Base-by-base conservation (phyloP, 306 rosid genomes). In the Glycine soja region DNA sequence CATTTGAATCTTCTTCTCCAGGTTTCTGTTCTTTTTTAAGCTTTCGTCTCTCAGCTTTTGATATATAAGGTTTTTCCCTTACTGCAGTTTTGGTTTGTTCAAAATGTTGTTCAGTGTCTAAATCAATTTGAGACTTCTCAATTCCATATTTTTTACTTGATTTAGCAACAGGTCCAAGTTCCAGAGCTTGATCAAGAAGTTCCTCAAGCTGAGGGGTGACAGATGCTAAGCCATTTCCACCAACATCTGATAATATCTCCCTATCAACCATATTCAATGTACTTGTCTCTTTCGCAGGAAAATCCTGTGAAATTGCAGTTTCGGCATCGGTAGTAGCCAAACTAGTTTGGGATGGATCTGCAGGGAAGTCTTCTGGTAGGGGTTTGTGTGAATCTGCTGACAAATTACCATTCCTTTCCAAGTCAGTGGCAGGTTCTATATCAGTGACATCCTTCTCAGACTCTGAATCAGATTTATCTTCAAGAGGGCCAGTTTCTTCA, bases 31-130 rank as follows among this genome's bases (percentile, higher is more conserved):
- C 99, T 81, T 89, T 90, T 92, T 95, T 95, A 43, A 88, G 93
- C 86, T 90, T 90, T 86, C 97, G 91, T 85, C 99, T 91, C 79
- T 93, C 99, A 58, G 98, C 94, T 91, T 92, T 95, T 19, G 99
- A 95, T 76, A 93, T 1, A 84, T 91, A 88, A 62, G 97, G 96
- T 63, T 90, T 95, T 72, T 95, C 99, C 89, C 91, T 91, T 34
- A 61, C 85, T 18, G 86, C 61, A 86, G 86, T 87, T 86, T 84
- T 88, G 70, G 73, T 88, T 70, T 86, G 91, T 81, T 90, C 93
- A 73, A 10, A 52, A 83, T 76, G 86, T 19, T 85, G 47, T 58
- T 82, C 93, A 72, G 40, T 86, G 5, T 79, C 80, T 48, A 50
- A 62, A 90, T 88, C 91, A 84, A 72, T 86, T 50, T 77, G 86